phyloP scores from a whole-genome alignment of 768 basidiomycete genomes.

The Dioszegia crocea region DNA sequence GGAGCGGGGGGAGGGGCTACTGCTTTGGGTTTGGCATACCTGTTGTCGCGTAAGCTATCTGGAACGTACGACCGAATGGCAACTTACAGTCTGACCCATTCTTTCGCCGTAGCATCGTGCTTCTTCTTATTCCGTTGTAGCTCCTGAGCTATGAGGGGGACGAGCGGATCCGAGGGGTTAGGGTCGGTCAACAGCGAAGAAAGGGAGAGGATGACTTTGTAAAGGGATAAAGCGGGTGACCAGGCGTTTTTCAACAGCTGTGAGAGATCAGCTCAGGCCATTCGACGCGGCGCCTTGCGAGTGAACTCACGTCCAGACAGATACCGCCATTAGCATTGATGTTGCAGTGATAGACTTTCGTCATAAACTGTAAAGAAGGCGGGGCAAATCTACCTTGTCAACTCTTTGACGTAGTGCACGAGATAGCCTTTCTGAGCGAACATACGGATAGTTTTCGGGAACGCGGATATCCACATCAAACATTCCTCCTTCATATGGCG shows the following conservation, averaged over 20 bases:
- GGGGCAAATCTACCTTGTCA: conserved; percentile 39
- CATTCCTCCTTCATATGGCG: conserved; percentile 48
- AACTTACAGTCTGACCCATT: conserved; percentile 62
- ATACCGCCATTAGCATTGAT: conserved; percentile 40
- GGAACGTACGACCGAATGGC: background rate
- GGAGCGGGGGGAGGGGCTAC: background rate
- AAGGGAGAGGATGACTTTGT: conserved; percentile 89
- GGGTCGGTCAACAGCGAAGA: conserved; percentile 90
- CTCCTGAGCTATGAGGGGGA: conserved; percentile 42
- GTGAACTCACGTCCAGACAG: conserved; percentile 45
- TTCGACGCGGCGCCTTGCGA: too few species aligned
- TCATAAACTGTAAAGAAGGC: conserved; percentile 41
- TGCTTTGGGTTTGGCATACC: conserved; percentile 4
- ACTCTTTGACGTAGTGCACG: too few species aligned
- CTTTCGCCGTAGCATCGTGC: conserved; percentile 72
- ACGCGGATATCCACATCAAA: conserved; percentile 45
- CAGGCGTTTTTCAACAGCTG: conserved; percentile 91
- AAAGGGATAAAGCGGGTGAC: conserved; percentile 88
- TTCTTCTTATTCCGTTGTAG: conserved; percentile 54
- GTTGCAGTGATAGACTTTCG: conserved; percentile 49
- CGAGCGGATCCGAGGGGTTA: conserved; percentile 61
- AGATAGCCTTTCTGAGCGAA: too few species aligned
- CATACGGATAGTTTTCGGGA: conserved; percentile 49
- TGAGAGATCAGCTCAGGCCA: conserved; percentile 1
- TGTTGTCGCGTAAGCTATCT: background rate